These are phyloP conservation scores for Pulveroboletus sp. DNA, from an alignment of 768 basidiomycete genomes.

Conservation along the genomic window DNA sequence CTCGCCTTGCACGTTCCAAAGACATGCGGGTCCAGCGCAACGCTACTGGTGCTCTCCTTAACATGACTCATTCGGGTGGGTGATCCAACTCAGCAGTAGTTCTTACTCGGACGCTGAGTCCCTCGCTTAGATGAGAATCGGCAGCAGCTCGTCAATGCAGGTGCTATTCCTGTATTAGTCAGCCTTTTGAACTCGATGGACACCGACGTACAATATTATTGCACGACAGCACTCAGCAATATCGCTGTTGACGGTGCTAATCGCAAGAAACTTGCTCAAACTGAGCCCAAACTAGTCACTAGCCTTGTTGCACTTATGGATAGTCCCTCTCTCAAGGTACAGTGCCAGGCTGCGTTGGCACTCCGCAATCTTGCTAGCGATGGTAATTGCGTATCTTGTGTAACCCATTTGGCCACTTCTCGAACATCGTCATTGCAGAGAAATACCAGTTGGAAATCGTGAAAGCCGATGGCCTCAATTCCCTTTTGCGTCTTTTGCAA, in stretches of 20 bases:
- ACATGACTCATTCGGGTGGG: conserved; percentile 98
- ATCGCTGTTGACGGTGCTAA: conserved; percentile 97
- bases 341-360: conserved; percentile 96
- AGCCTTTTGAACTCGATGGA: conserved; percentile 91
- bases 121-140: conserved; percentile 82
- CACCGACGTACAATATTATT: conserved; percentile 99
- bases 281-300: conserved; percentile 91
- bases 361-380: conserved; percentile 96
- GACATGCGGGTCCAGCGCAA: conserved; percentile 99
- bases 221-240: conserved; percentile 96
- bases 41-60: conserved; percentile 94
- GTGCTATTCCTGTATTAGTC: conserved; percentile 96
- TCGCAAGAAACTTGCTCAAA: conserved; percentile 90
- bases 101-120: conserved; percentile 5
- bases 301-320: conserved; percentile 97
- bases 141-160: conserved; percentile 97
- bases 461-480: conserved; percentile 87
- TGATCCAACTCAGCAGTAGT: background rate
- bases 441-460: conserved; percentile 99
- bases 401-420: conserved; percentile 18
- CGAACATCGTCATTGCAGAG: conserved; percentile 47
- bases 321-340: conserved; percentile 94
- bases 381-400: conserved; percentile 44
- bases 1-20: conserved; percentile 92
- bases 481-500: conserved; percentile 90